Base-by-base conservation (phyloP, 2,329 filamentous ascomycete genomes). In the Stachybotrys chartarum region DNA sequence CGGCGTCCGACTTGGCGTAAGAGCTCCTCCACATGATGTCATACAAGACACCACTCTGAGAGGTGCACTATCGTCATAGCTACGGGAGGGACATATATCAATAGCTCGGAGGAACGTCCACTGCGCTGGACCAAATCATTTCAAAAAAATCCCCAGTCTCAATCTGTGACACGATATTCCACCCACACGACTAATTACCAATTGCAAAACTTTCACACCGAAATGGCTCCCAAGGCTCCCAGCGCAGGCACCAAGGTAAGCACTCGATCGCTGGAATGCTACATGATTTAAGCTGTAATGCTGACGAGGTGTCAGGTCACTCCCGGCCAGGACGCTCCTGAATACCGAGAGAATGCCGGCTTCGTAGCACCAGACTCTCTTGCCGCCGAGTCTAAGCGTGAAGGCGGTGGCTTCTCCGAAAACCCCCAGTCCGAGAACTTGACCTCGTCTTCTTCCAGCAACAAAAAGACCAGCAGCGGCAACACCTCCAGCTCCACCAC, bases 331-430 rank as follows among this genome's bases (percentile, higher is more conserved):
- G 70, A 80, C 50, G 76, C 81, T 49, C 79, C 82, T 31, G 55
- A 65, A 1, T 79, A 77, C 56, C 68, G 74, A 16, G 90, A 94
- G 69, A 74, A 78, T 14, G 75, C 86, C 6, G 90, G 90, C 53
- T 64, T 76, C 30, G 78, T 93, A 1, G 73, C 80, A 49, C 75
- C 79, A 14, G 88, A 87, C 70, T 93, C 88, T 7, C 83, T 95
- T 6, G 90, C 90, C 11, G 86, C 84, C 56, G 86, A 93, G 64
- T 94, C 89, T 0, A 72, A 83, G 57, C 73, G 76, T 50, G 61
- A 74, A 24, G 78, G 78, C 56, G 88, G 87, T 60, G 73, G 69
- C 12, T 90, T 89, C 63, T 73, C 79, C 46, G 68, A 78, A 55
- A 88, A 90, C 71, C 74, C 77, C 30, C 59, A 59, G 18, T 50